Evolutionary conservation across 2,329 filamentous ascomycete species (phyloP).

Genomic region (Pyricularia grisea): DNA sequence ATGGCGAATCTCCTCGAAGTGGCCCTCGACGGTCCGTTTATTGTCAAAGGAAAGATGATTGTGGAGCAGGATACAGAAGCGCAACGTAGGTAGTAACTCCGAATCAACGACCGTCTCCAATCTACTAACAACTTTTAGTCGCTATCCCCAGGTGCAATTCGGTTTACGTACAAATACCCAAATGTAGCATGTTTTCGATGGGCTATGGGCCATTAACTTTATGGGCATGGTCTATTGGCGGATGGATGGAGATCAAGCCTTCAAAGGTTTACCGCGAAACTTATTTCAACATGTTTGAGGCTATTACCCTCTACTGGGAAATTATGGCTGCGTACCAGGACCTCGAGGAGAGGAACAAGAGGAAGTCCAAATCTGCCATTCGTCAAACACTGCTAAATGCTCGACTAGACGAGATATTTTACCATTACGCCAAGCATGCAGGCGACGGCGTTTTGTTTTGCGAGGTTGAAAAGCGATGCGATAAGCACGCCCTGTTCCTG

Average conservation of each 20-base stretch:
- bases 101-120: background rate
- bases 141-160: slow-evolving; percentile 20
- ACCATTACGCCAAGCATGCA: slow-evolving; percentile 39
- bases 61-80: slow-evolving; percentile 31
- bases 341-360: slow-evolving; percentile 18
- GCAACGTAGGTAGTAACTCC: slow-evolving; percentile 5
- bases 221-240: slow-evolving; percentile 46
- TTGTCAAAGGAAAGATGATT: slow-evolving; percentile 49
- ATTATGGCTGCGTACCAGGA: slow-evolving; percentile 45
- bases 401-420: slow-evolving; percentile 21
- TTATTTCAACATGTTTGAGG: slow-evolving; percentile 52
- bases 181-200: slow-evolving; percentile 41
- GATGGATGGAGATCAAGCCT: slow-evolving; percentile 61
- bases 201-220: slow-evolving; percentile 36
- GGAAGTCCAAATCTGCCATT: slow-evolving; percentile 13
- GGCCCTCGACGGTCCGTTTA: slow-evolving; percentile 48
- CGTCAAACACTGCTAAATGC: slow-evolving; percentile 12
- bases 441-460: slow-evolving; percentile 43
- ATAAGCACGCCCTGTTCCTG: slow-evolving; percentile 41
- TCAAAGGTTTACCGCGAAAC: slow-evolving; percentile 44
- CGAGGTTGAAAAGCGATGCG: slow-evolving; percentile 36
- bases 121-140: slow-evolving; percentile 17
- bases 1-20: slow-evolving; percentile 53
- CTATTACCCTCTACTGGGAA: slow-evolving; percentile 54
- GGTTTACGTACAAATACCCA: slow-evolving; percentile 44